Evolutionary conservation across 257 asterid species (phyloP).

Genomic region (Fraxinus excelsior): DNA sequence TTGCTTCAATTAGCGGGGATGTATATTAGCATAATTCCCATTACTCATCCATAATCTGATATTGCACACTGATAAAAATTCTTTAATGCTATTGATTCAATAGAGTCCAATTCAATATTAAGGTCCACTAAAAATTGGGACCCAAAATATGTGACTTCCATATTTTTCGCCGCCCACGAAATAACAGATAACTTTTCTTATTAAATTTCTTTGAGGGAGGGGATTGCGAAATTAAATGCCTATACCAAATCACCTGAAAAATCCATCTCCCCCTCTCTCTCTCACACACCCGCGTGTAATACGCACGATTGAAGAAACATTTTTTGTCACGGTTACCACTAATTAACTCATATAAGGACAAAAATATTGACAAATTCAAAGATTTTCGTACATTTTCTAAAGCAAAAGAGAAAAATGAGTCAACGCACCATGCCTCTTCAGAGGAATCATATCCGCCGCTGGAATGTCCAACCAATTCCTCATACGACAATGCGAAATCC

Average conservation of each 20-base stretch:
- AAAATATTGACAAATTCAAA: background rate
- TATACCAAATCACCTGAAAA: background rate
- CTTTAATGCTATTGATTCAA: background rate
- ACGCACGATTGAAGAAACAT: background rate
- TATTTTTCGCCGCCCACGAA: background rate
- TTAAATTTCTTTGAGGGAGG: background rate
- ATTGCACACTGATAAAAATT: background rate
- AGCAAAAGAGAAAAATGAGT: conserved; percentile 1
- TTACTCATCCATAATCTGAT: background rate
- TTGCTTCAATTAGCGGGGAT: background rate
- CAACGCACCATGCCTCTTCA: conserved; percentile 63
- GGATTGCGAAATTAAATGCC: background rate
- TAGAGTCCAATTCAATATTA: background rate
- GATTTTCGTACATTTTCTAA: background rate
- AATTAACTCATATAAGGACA: background rate
- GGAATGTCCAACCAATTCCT: conserved; percentile 57
- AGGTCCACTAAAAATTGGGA: background rate
- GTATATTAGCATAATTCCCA: background rate
- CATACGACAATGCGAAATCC: conserved; percentile 51
- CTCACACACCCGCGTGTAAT: background rate
- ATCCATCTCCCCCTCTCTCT: background rate
- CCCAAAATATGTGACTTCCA: background rate
- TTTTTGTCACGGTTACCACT: background rate
- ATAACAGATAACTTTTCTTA: background rate
- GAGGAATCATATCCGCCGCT: conserved; percentile 62